A percentile compares a stretch with the other conserved stretches of the same genome.
Evolutionary conservation across 441 rosid genomes (phyloP).

Genomic region (Theobroma grandiflorum): DNA sequence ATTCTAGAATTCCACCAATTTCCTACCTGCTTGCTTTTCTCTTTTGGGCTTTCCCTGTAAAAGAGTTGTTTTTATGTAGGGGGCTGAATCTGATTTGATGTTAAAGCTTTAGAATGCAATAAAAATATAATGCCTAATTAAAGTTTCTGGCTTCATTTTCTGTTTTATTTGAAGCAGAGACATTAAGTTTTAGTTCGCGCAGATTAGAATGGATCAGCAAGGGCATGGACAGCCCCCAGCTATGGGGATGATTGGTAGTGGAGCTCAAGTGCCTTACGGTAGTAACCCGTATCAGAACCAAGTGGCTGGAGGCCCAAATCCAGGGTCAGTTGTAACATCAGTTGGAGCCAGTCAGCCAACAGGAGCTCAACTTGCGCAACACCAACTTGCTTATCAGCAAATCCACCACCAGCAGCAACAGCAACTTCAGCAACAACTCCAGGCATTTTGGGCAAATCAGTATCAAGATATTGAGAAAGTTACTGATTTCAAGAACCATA

Average conservation of each 20-base stretch:
- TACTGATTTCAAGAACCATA: slow-evolving; percentile 59
- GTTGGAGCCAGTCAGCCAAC: slow-evolving; percentile 60
- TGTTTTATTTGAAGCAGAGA: slow-evolving; percentile 19
- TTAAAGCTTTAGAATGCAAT: not conserved
- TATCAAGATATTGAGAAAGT: slow-evolving; percentile 52
- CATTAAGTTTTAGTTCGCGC: slow-evolving; percentile 23
- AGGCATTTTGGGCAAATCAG: slow-evolving; percentile 53
- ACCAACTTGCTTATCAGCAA: slow-evolving; percentile 78
- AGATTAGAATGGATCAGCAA: slow-evolving; percentile 76
- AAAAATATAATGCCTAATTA: not conserved
- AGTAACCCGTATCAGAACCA: slow-evolving; percentile 71
- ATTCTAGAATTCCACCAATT: not conserved
- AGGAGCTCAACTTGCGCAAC: slow-evolving; percentile 64
- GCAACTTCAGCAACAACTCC: slow-evolving; percentile 68
- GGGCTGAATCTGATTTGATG: not conserved
- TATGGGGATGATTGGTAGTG: slow-evolving; percentile 44
- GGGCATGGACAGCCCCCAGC: slow-evolving; percentile 75
- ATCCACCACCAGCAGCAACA: slow-evolving; percentile 61
- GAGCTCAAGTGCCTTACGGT: slow-evolving; percentile 65
- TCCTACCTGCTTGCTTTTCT: not conserved
- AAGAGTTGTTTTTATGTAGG: not conserved
- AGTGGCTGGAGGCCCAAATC: slow-evolving; percentile 52
- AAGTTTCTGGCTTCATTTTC: slow-evolving; percentile 7
- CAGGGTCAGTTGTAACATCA: slow-evolving; percentile 44
- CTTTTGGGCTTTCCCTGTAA: not conserved